Evolutionary conservation across 768 basidiomycete genomes (phyloP), one percentile per base, ranked within the genome.

Genomic region (Hygrophorus pudorinus): DNA sequence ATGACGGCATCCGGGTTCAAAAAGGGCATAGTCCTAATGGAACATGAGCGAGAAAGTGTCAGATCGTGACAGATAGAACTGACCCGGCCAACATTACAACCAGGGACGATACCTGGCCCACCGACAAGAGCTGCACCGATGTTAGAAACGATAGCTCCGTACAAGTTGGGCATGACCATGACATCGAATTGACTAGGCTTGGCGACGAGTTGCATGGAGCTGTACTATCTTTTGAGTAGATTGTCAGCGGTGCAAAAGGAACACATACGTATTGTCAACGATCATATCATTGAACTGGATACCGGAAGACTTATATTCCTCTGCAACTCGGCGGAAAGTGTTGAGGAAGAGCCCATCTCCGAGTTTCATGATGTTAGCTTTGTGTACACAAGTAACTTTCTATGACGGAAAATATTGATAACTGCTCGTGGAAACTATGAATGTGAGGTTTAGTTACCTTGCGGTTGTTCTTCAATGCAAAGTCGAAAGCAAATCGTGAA

Each of bases 351-450:
- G 79, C 65, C 96, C 96, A 58, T 98, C 96, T 63, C 94, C 94
- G 55, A 97, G 82, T 66, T 99, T 99, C 96, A 99, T 99, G 73
- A 99, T 99, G 73, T 98, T 98, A 57, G 96, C 96, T 68, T 99
- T 99, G 80, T 99, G 96, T 36, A 99, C 92, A 59, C 93, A 97
- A 33, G 96, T 99, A 53, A 99, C 94, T 85, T 94, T 98, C 91
- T 94, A 54, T 2, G 38, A 49, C 42, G 31, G 20, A 17, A 28
- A 20, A 16, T n/a, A 21, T 16, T 20, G 29, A 21, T 16, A 11
- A 20, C 14, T 11, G 28, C 32, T 32, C n/a, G 28, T 30, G 13
- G 42, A 14, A 5, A 30, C 17, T 14, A 12, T n/a, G 10, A 13
- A 2, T 33, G 13, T 5, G 37, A 14, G 12, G 16, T 30, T 24